These are phyloP conservation scores for Citrus reticulata DNA, from an alignment of 345 rosid genomes.

Conservation along the genomic window DNA sequence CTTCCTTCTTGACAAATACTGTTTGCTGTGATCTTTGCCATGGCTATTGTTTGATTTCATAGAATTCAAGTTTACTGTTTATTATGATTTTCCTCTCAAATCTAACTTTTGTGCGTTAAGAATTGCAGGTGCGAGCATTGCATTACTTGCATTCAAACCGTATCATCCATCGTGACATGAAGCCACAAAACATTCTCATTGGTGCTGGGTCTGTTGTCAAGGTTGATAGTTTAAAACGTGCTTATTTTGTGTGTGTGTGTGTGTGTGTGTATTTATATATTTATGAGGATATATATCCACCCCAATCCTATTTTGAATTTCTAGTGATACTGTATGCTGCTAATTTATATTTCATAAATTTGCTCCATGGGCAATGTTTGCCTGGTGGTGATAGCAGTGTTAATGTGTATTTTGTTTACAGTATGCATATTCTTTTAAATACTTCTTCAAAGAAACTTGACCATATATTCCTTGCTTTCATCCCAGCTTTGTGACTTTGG, in stretches of 20 bases:
- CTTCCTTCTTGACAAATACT: conserved; percentile 6
- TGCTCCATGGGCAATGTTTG: not conserved
- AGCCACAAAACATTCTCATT: conserved; percentile 98
- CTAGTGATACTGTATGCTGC: not conserved
- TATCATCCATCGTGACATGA: conserved; percentile 98
- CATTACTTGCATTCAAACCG: conserved; percentile 97
- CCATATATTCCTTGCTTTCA: conserved; percentile 8
- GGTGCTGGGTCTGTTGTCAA: conserved; percentile 92
- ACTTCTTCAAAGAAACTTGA: not conserved
- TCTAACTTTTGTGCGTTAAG: not conserved
- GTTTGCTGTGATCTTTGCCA: not conserved
- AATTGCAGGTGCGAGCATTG: conserved; percentile 77
- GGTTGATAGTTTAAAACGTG: conserved; percentile 37
- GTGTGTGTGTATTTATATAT: not conserved
- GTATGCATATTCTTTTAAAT: not conserved
- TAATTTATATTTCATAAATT: not conserved
- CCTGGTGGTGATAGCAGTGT: not conserved
- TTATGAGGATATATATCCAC: not conserved
- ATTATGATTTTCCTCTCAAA: not conserved
- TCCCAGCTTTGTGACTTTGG: conserved; percentile 97
- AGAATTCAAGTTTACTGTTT: not conserved
- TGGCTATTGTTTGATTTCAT: conserved; percentile 6
- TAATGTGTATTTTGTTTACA: not conserved
- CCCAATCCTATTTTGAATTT: not conserved
- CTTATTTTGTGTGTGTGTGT: not conserved